Conservation (phyloP, 768 basidiomycete species). For the Phlebiopsis gigantea region DNA sequence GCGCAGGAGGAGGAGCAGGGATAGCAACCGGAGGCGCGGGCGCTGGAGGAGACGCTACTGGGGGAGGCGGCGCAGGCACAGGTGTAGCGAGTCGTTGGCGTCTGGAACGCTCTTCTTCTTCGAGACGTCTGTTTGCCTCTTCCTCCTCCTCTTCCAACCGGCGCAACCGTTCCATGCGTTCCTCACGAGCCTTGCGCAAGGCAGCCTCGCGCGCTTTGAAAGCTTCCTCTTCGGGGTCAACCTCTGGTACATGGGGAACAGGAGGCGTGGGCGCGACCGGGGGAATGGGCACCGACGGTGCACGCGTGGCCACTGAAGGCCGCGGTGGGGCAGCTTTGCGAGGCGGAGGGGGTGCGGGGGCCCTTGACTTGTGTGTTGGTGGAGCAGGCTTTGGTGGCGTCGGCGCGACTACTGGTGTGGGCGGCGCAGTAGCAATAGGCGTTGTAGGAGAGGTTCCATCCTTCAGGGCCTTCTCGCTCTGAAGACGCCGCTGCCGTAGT, state of each 20-base stretch:
- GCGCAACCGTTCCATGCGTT: conserved; percentile 62
- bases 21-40: conserved; percentile 28
- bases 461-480: conserved; percentile 63
- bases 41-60: conserved; percentile 43
- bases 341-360: conserved; percentile 35
- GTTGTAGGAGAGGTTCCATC: conserved; percentile 36
- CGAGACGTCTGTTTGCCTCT: conserved; percentile 43
- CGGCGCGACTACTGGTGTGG: conserved; percentile 33
- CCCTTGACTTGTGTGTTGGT: conserved; percentile 35
- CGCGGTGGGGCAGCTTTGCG: conserved; percentile 31
- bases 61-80: conserved; percentile 38
- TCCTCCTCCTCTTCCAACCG: conserved; percentile 67
- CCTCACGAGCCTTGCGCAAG: conserved; percentile 68
- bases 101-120: conserved; percentile 34
- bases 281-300: conserved; percentile 21
- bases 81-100: conserved; percentile 21
- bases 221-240: conserved; percentile 75
- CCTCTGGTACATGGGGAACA: conserved; percentile 35
- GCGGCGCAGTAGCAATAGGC: conserved; percentile 19
- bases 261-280: conserved; percentile 33
- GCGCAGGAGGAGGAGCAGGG: conserved; percentile 31
- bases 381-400: conserved; percentile 38
- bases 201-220: conserved; percentile 66
- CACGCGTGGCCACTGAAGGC: conserved; percentile 25
- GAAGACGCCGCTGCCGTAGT: conserved; percentile 65